Evolutionary conservation across 768 basidiomycete genomes (phyloP).

Genomic region (Russula earlei): DNA sequence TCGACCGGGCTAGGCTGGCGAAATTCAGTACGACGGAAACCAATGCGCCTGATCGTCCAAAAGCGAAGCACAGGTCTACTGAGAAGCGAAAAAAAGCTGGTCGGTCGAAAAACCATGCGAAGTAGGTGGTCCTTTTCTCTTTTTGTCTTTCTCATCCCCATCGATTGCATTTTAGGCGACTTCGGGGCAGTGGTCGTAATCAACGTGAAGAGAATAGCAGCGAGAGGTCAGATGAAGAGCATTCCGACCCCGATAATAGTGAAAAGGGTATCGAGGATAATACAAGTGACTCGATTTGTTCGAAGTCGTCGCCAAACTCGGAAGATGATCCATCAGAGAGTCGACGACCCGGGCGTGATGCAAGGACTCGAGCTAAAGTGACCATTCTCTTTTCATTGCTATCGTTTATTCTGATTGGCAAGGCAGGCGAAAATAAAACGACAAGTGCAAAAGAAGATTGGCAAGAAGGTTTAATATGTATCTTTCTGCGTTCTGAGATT

Average conservation of each 20-base stretch:
- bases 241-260: constrained; percentile 16
- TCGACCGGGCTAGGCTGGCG: constrained; percentile 39
- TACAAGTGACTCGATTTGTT: neutral
- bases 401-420: neutral
- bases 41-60: constrained; percentile 22
- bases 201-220: constrained; percentile 24
- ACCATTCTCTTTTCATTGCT: neutral
- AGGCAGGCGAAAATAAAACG: constrained; percentile 26
- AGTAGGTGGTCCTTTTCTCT: constrained; percentile 29
- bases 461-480: constrained; percentile 2
- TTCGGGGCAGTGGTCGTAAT: constrained; percentile 22
- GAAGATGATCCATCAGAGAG: constrained; percentile 20
- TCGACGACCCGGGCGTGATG: constrained; percentile 25
- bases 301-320: constrained; percentile 12
- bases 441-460: constrained; percentile 21
- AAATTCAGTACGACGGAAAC: constrained; percentile 24
- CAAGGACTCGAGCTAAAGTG: constrained; percentile 30
- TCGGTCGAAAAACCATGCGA: constrained; percentile 40
- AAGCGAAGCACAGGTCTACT: constrained; percentile 44
- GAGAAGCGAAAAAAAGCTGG: constrained; percentile 44
- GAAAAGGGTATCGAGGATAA: constrained; percentile 19
- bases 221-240: constrained; percentile 24
- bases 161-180: constrained; percentile 6
- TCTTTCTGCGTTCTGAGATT: neutral
- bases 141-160: constrained; percentile 3